Percentiles rank a stretch among this genome's conserved stretches.
Conservation (phyloP, 106 monocot genomes). For the Dendrobium catenatum region DNA sequence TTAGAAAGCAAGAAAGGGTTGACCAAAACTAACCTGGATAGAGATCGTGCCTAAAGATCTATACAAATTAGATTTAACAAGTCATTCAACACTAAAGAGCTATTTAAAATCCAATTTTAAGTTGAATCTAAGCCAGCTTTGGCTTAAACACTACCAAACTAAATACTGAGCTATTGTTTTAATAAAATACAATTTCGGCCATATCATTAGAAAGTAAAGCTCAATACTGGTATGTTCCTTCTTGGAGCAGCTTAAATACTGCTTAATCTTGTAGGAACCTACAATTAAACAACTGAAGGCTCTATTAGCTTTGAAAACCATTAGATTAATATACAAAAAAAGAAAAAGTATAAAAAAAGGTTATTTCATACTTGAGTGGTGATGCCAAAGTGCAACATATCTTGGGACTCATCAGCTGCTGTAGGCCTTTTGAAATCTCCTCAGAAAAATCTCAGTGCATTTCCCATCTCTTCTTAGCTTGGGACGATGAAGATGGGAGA, state of each 20-base stretch:
- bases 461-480: conserved; percentile 30
- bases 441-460: conserved; percentile 28
- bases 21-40: too few relatives aligned
- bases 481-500: neutral
- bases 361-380: conserved; percentile 25
- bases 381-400: conserved; percentile 38
- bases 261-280: conserved; percentile 57
- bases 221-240: conserved; percentile 43
- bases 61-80: too few relatives aligned
- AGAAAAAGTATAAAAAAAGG: neutral
- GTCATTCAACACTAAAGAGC: too few relatives aligned
- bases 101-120: too few relatives aligned
- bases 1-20: too few relatives aligned
- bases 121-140: too few relatives aligned
- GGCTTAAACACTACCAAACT: too few relatives aligned
- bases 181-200: too few relatives aligned
- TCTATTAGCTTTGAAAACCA: too few relatives aligned
- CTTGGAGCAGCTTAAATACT: conserved; percentile 42
- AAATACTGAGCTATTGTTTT: too few relatives aligned
- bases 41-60: too few relatives aligned
- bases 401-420: neutral
- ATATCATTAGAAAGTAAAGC: neutral
- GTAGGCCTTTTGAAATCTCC: neutral
- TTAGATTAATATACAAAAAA: too few relatives aligned
- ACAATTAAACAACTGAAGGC: neutral